These are phyloP conservation scores for Tuber aestivum DNA, from an alignment of 495 filamentous ascomycete species.

Conservation along the genomic window DNA sequence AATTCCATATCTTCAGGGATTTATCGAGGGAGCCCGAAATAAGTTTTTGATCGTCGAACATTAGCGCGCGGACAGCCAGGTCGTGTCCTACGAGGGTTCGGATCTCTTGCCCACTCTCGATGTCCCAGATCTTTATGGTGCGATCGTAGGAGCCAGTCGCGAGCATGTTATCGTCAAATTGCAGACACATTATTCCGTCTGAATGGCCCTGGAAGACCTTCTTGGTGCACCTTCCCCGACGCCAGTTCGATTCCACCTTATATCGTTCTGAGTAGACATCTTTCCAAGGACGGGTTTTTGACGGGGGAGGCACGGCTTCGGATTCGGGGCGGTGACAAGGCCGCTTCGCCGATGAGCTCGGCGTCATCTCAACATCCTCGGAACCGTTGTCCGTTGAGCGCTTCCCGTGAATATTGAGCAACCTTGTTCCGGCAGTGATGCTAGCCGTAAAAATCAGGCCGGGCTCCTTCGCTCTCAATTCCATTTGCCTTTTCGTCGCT, in stretches of 20 bases:
- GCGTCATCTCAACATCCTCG: constrained; percentile 20
- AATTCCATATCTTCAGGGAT: constrained; percentile 90
- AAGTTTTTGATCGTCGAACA: constrained; percentile 87
- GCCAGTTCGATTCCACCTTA: constrained; percentile 92
- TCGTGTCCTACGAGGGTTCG: constrained; percentile 77
- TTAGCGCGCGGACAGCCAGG: constrained; percentile 74
- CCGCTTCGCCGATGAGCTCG: constrained; percentile 29
- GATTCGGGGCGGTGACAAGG: constrained; percentile 40
- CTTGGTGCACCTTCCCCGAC: constrained; percentile 78
- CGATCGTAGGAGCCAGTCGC: constrained; percentile 92
- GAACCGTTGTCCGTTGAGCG: constrained; percentile 32
- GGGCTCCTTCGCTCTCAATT: constrained; percentile 57
- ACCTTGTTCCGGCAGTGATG: constrained; percentile 33
- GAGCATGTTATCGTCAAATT: constrained; percentile 88
- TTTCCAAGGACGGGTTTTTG: constrained; percentile 68
- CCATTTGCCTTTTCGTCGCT: constrained; percentile 80
- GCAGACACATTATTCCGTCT: constrained; percentile 92
- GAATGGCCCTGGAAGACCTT: constrained; percentile 79
- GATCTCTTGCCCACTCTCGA: constrained; percentile 77
- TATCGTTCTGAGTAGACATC: constrained; percentile 84
- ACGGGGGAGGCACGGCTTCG: constrained; percentile 41
- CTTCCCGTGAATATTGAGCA: constrained; percentile 44
- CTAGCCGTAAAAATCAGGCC: constrained; percentile 38
- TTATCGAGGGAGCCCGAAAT: constrained; percentile 77
- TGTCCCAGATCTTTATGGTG: constrained; percentile 93